Evolutionary conservation across 2,329 filamentous ascomycete species (phyloP).

Genomic region (Hymenoscyphus albidus): DNA sequence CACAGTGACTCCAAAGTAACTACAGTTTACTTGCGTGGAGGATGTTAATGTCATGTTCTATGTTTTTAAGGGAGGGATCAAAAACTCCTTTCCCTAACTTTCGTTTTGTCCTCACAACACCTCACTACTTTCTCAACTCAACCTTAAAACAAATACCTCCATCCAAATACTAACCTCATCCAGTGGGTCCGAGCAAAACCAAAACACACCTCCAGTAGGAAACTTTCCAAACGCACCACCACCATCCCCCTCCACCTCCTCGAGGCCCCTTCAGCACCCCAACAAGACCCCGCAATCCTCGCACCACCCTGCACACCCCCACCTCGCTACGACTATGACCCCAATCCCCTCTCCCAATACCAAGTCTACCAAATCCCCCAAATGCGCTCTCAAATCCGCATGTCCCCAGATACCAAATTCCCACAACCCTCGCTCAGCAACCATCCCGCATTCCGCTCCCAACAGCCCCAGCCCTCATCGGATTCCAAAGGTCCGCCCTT

Average conservation of each 20-base stretch:
- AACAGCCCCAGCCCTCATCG: too few species aligned
- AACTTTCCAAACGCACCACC: constrained; percentile 4
- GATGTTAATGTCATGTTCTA: neutral
- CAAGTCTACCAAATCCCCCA: neutral
- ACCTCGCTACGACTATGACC: neutral
- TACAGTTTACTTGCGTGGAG: neutral
- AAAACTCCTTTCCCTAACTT: neutral
- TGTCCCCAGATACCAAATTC: too few species aligned
- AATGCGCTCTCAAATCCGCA: neutral
- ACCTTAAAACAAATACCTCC: neutral
- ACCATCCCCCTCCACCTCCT: neutral
- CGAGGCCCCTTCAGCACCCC: neutral
- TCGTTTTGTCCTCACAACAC: neutral
- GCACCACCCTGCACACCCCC: neutral
- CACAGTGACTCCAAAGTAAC: neutral
- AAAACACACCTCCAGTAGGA: constrained; percentile 5
- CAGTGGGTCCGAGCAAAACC: constrained; percentile 15
- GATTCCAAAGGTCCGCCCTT: neutral
- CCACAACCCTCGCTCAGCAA: too few species aligned
- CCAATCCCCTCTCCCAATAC: neutral
- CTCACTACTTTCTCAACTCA: neutral
- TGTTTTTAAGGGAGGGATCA: neutral
- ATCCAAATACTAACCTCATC: neutral
- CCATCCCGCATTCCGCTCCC: too few species aligned
- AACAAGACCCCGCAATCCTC: neutral